Percentiles rank a stretch among this genome's conserved stretches.
Conservation (phyloP, 345 rosid species). For the Mercurialis annua region DNA sequence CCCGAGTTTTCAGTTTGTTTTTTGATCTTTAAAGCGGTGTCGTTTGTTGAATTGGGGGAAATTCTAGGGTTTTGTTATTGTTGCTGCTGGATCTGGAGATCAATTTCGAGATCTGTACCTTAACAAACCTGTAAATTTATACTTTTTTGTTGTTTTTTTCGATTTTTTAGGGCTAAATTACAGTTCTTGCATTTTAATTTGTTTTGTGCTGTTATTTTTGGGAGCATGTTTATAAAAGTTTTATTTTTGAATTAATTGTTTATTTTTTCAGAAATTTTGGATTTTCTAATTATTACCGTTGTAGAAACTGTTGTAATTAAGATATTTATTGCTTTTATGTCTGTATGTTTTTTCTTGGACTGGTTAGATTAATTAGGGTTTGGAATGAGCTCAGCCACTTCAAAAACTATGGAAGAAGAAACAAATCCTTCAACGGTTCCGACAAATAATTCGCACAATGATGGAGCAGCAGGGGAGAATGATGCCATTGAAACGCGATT, state of each 20-base stretch:
- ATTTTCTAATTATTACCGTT: too few species aligned
- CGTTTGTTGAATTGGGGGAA: too few species aligned
- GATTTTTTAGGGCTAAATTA: background rate
- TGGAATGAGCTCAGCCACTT: conserved; percentile 19
- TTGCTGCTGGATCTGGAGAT: conserved; percentile 14
- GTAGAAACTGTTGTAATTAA: background rate
- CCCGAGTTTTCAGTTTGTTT: background rate
- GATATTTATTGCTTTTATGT: background rate
- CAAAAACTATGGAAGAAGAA: conserved; percentile 32
- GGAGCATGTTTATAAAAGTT: too few species aligned
- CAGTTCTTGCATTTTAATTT: background rate
- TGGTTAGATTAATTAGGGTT: background rate
- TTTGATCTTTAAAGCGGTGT: background rate
- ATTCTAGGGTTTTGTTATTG: conserved; percentile 2
- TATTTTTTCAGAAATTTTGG: background rate
- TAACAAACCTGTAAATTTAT: background rate
- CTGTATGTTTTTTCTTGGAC: background rate
- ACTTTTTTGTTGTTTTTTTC: background rate
- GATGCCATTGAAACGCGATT: conserved; percentile 41
- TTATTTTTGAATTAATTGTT: background rate
- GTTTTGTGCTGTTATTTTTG: background rate
- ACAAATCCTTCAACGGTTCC: conserved; percentile 19
- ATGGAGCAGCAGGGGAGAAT: conserved; percentile 16
- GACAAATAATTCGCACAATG: conserved; percentile 17
- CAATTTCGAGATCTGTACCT: conserved; percentile 6